Percentiles rank a stretch among this genome's conserved stretches.
Conservation (phyloP, 2,329 filamentous ascomycete genomes). For the Orbilia javanica region DNA sequence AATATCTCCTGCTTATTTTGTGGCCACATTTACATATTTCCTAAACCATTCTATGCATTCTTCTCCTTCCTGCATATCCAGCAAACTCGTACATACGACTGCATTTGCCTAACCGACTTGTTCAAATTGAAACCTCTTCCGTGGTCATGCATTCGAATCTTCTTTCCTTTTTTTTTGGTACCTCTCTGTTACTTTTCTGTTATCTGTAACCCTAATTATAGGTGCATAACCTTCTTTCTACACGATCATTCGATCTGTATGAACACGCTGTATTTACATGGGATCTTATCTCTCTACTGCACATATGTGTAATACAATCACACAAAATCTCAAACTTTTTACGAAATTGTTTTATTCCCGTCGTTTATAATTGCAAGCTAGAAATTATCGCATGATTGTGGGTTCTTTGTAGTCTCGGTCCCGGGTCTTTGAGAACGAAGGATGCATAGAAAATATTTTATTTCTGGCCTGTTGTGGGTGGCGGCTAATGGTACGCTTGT, state of each 20-base stretch:
- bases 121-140: constrained; percentile 9
- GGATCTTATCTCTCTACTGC: constrained; percentile 11
- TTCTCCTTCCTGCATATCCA: constrained; percentile 12
- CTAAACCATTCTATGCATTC: neutral
- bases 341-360: neutral
- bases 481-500: constrained; percentile 1
- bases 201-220: constrained; percentile 13
- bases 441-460: neutral
- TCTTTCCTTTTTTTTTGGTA: neutral
- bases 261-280: constrained; percentile 31
- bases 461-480: neutral
- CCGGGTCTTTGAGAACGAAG: neutral
- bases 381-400: neutral
- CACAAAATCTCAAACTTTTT: neutral
- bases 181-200: neutral
- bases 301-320: constrained; percentile 29
- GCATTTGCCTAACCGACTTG: constrained; percentile 20
- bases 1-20: neutral
- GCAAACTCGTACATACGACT: constrained; percentile 3
- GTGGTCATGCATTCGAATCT: constrained; percentile 21
- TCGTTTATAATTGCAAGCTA: neutral
- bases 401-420: neutral
- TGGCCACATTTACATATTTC: constrained; percentile 14
- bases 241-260: neutral
- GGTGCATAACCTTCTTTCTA: neutral